These are phyloP conservation scores for Magnusiomyces ingens DNA, from an alignment of 1,139 yeast genomes.

Conservation along the genomic window DNA sequence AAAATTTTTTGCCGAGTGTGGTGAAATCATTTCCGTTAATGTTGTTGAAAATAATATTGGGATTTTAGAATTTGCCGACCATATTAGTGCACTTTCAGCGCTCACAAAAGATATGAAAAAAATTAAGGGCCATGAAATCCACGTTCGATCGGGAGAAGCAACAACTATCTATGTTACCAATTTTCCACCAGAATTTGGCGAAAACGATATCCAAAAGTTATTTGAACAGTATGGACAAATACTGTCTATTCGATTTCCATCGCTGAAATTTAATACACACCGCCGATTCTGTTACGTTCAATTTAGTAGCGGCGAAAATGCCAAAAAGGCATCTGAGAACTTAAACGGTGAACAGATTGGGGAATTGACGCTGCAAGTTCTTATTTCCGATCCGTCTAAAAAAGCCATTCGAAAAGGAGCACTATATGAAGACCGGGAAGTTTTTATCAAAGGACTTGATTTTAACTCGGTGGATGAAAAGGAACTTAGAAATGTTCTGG, in stretches of 20 bases:
- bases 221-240: constrained; percentile 45
- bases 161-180: constrained; percentile 65
- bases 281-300: constrained; percentile 78
- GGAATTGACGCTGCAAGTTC: constrained; percentile 43
- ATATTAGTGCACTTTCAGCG: constrained; percentile 51
- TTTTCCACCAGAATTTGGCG: constrained; percentile 53
- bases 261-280: constrained; percentile 47
- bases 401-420: constrained; percentile 38
- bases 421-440: constrained; percentile 44
- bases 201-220: constrained; percentile 37
- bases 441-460: constrained; percentile 49
- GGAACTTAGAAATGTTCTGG: constrained; percentile 31
- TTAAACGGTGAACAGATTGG: constrained; percentile 24
- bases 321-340: constrained; percentile 42
- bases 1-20: constrained; percentile 55
- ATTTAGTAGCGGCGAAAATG: constrained; percentile 40
- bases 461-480: constrained; percentile 32
- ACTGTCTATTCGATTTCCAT: constrained; percentile 59
- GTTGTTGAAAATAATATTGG: constrained; percentile 17
- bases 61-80: constrained; percentile 46
- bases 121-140: constrained; percentile 39
- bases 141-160: constrained; percentile 40
- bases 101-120: constrained; percentile 51
- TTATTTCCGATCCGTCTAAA: constrained; percentile 49
- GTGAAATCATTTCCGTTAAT: constrained; percentile 37